Evolutionary conservation across 2,329 filamentous ascomycete species (phyloP).

Genomic region (Proliferodiscus dingleyae): DNA sequence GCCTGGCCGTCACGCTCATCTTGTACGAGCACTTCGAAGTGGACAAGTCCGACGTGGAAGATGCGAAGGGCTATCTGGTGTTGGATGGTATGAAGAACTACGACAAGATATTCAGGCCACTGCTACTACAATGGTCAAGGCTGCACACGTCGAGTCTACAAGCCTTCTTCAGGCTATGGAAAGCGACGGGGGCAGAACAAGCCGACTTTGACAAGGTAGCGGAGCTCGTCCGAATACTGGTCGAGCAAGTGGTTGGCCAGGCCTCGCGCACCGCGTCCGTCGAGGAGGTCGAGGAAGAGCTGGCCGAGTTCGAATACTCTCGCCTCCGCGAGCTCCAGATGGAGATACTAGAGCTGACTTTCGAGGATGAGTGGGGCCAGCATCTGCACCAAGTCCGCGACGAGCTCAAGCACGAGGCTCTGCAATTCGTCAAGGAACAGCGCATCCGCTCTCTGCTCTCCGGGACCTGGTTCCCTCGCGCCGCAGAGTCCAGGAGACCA

Average conservation of each 20-base stretch:
- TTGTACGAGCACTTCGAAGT: constrained; percentile 96
- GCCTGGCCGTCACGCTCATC: constrained; percentile 78
- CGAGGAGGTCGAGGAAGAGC: constrained; percentile 81
- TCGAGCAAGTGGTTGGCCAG: constrained; percentile 84
- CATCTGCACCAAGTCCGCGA: constrained; percentile 88
- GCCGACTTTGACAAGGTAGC: constrained; percentile 91
- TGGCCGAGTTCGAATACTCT: constrained; percentile 75
- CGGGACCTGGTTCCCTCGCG: constrained; percentile 75
- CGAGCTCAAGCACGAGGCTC: constrained; percentile 81
- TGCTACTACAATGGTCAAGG: constrained; percentile 89
- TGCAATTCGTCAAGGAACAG: constrained; percentile 97
- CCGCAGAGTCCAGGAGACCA: constrained; percentile 39
- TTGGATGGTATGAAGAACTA: constrained; percentile 72
- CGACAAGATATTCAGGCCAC: constrained; percentile 79
- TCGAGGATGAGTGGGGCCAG: constrained; percentile 91
- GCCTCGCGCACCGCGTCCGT: constrained; percentile 79
- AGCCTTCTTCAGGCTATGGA: constrained; percentile 90
- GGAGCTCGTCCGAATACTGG: constrained; percentile 81
- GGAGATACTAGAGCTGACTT: constrained; percentile 83
- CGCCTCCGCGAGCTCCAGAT: constrained; percentile 83
- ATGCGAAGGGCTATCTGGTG: constrained; percentile 68
- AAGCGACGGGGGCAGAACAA: constrained; percentile 75
- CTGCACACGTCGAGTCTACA: constrained; percentile 81
- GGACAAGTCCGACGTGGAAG: constrained; percentile 75
- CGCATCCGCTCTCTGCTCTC: constrained; percentile 82